phyloP scores from a whole-genome alignment of 2,329 filamentous ascomycete species.

The Aspergillus unguis region DNA sequence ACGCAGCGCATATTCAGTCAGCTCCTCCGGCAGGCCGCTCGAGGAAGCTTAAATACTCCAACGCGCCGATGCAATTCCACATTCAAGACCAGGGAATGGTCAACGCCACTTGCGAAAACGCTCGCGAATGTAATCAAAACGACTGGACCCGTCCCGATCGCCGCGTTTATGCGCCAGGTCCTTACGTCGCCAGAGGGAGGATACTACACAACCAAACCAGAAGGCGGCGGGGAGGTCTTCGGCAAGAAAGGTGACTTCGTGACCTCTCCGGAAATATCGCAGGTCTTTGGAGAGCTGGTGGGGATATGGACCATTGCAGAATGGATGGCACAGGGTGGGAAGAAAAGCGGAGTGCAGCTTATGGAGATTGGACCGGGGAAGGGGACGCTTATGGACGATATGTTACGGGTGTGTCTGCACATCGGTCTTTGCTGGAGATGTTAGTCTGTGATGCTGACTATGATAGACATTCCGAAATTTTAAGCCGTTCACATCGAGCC shows the following conservation, averaged over 20 bases:
- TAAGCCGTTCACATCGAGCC: conserved; percentile 67
- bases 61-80: conserved; percentile 33
- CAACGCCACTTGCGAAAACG: conserved; percentile 84
- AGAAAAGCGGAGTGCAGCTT: conserved; percentile 71
- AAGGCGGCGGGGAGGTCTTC: conserved; percentile 75
- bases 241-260: conserved; percentile 93
- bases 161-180: conserved; percentile 98
- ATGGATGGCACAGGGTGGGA: conserved; percentile 87
- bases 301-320: conserved; percentile 94
- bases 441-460: not conserved
- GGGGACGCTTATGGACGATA: conserved; percentile 95
- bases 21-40: conserved; percentile 22
- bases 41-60: conserved; percentile 14
- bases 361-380: conserved; percentile 93
- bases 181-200: conserved; percentile 85
- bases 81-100: conserved; percentile 65
- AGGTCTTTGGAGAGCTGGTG: conserved; percentile 91
- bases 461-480: conserved; percentile 77
- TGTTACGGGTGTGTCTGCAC: conserved; percentile 69
- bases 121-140: conserved; percentile 83
- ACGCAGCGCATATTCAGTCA: conserved; percentile 29
- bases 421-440: not conserved
- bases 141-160: conserved; percentile 87
- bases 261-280: conserved; percentile 95
- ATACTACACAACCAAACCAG: conserved; percentile 80